Evolutionary conservation across 1,284 basidiomycete species (phyloP).

Genomic region (Chiua sp.): DNA sequence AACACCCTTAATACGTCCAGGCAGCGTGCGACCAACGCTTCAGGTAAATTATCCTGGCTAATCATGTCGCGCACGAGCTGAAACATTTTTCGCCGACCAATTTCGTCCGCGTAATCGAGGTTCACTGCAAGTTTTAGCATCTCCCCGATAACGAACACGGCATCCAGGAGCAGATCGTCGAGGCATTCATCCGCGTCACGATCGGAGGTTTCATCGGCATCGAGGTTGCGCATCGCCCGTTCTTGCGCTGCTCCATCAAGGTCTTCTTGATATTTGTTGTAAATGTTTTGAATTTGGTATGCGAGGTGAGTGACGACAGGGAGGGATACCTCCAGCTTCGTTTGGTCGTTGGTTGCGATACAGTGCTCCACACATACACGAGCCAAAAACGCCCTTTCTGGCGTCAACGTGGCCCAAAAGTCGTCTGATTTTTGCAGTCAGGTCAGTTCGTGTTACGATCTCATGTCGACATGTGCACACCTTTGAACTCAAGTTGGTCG

Average conservation of each 20-base stretch:
- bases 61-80: constrained; percentile 89
- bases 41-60: constrained; percentile 81
- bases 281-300: constrained; percentile 83
- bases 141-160: constrained; percentile 81
- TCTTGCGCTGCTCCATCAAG: constrained; percentile 54
- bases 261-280: constrained; percentile 69
- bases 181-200: constrained; percentile 61
- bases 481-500: constrained; percentile 74
- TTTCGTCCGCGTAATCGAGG: constrained; percentile 94
- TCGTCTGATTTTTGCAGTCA: constrained; percentile 49
- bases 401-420: constrained; percentile 81
- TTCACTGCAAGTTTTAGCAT: constrained; percentile 83
- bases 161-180: constrained; percentile 43
- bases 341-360: constrained; percentile 65
- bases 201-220: constrained; percentile 51
- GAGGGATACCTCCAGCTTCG: constrained; percentile 74
- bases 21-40: constrained; percentile 79
- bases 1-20: constrained; percentile 90
- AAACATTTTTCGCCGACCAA: constrained; percentile 93
- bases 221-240: constrained; percentile 42
- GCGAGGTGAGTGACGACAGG: constrained; percentile 93
- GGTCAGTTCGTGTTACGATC: not conserved
- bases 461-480: constrained; percentile 45
- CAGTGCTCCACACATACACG: constrained; percentile 89
- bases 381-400: constrained; percentile 85